Evolutionary conservation across 768 basidiomycete species (phyloP).

Genomic region (Gyrodon lividus): DNA sequence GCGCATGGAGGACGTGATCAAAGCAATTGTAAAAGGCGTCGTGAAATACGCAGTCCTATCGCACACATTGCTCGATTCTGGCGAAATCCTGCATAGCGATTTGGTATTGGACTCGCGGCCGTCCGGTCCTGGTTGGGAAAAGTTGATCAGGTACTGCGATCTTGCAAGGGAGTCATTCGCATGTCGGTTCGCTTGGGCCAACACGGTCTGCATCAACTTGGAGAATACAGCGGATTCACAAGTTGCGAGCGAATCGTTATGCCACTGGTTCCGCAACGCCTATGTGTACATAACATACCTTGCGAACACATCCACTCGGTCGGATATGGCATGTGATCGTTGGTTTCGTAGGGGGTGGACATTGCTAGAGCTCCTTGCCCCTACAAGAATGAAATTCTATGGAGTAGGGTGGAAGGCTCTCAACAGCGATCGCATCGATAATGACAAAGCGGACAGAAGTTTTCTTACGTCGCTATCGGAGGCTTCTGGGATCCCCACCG

Average conservation of each 20-base stretch:
- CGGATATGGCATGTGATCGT: constrained; percentile 3
- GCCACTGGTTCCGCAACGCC: constrained; percentile 23
- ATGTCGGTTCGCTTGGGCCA: constrained; percentile 23
- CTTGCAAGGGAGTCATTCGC: constrained; percentile 11
- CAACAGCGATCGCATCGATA: constrained; percentile 14
- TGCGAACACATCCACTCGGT: neutral
- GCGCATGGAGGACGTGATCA: constrained; percentile 21
- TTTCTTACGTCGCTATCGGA: constrained; percentile 15
- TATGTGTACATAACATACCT: constrained; percentile 21
- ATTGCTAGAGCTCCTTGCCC: constrained; percentile 19
- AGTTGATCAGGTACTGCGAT: constrained; percentile 10
- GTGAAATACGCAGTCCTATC: constrained; percentile 23
- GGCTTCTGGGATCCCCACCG: constrained; percentile 10
- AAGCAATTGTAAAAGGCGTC: constrained; percentile 18
- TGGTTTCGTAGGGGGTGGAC: constrained; percentile 20
- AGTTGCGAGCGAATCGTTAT: neutral
- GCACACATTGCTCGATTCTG: constrained; percentile 8
- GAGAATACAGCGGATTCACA: neutral
- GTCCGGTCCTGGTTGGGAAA: constrained; percentile 12
- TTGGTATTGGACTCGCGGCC: neutral
- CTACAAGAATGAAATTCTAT: constrained; percentile 22
- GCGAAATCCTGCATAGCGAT: constrained; percentile 4
- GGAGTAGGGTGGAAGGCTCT: constrained; percentile 17
- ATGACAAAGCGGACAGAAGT: constrained; percentile 21
- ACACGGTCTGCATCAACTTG: constrained; percentile 14